Conservation (phyloP, 179 eudicot species). For the Spinacia oleracea region DNA sequence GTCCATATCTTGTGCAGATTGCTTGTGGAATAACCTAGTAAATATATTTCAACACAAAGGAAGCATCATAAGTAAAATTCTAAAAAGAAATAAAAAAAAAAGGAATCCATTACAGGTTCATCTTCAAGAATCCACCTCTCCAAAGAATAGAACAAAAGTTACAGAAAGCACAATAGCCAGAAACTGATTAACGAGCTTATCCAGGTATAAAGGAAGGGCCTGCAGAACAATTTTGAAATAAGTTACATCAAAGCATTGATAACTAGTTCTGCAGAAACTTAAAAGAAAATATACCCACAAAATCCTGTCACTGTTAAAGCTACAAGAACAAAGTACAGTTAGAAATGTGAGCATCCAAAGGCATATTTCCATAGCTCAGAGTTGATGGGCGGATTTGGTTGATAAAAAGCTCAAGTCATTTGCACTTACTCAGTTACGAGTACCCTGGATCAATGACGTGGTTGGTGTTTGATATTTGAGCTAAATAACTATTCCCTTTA, state of each 20-base stretch:
- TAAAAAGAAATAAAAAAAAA: background rate
- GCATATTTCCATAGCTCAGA: background rate
- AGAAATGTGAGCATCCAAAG: background rate
- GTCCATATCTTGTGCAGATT: conserved; percentile 63
- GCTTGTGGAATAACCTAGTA: conserved; percentile 67
- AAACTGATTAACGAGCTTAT: conserved; percentile 47
- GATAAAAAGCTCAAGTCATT: background rate
- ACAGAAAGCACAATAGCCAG: conserved; percentile 59
- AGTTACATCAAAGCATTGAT: background rate
- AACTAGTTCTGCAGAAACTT: background rate
- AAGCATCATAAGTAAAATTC: background rate
- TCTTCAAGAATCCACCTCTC: conserved; percentile 45
- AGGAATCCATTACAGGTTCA: background rate
- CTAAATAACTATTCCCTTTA: background rate
- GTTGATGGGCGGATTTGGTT: no score
- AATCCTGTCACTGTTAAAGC: background rate
- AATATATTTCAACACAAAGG: background rate
- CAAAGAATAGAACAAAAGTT: conserved; percentile 63
- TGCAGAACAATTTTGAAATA: conserved; percentile 21
- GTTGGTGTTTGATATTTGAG: background rate
- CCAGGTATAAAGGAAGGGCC: conserved; percentile 69
- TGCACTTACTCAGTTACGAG: background rate
- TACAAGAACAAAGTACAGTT: background rate
- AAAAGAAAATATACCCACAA: background rate
- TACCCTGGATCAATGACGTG: background rate